Evolutionary conservation across 805 yeast genomes (phyloP), one percentile per base, ranked within the genome.

Genomic region (Metschnikowia lochheadii): DNA sequence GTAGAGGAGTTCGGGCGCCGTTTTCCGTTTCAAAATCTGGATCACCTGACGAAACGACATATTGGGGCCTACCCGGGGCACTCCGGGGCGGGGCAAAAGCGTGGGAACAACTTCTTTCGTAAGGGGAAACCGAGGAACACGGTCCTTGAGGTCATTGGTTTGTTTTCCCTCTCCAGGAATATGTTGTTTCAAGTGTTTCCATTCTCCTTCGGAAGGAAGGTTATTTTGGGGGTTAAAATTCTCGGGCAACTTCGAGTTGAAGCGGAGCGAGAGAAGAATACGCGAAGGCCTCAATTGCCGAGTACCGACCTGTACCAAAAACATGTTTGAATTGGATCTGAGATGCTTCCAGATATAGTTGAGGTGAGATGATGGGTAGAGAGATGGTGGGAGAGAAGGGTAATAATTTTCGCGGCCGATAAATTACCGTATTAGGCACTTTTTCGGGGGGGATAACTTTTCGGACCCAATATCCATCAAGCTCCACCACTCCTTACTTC

Each of bases 1-100:
- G 66, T 88, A 89, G 40, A 88, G 76, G 48, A 88, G 70, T 60
- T 87, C 95, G 0, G 92, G 92, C 44, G 78, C 76, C 11, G 67
- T 68, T 57, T 83, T 80, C 37, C 70, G 68, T 52, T 77, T 72
- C 53, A 88, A 68, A 10, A 79, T 75, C 50, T 77, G 77, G 58
- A 85, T 70, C 68, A 89, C 82, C 62, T 84, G 84, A 6, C 80
- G 69, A 56, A 89, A 78, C 4, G 82, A 73, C 61, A 79, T 67
- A 46, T 69, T 63, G 35, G 77, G 75, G 1, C 85, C 81, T 2
- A 87, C 87, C 34, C 82, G 78, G 8, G 96, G 96, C 10, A 86
- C 88, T 13, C 86, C 87, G 0, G 90, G 87, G 49, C 85, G 75
- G 10, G 94, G 94, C 35, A 87, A 69, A 35, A 87, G 72, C 0